Evolutionary conservation across 2,329 filamentous ascomycete species (phyloP).

Genomic region (Sordariomycetes sp.): DNA sequence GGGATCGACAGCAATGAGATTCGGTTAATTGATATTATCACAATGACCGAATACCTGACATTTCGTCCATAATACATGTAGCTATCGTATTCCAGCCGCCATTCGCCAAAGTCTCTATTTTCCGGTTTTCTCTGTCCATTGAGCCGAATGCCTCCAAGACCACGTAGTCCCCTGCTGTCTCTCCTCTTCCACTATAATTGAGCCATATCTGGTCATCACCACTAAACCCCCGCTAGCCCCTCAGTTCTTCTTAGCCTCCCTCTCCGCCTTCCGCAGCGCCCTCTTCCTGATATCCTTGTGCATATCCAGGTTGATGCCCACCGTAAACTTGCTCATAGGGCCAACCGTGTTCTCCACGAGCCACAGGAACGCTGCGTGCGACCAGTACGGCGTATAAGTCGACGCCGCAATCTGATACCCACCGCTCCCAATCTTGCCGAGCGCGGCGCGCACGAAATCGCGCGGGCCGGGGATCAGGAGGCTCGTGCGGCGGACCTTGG

Average conservation of each 20-base stretch:
- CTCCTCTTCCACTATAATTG: too few species aligned
- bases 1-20: neutral
- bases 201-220: neutral
- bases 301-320: constrained; percentile 48
- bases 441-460: constrained; percentile 64
- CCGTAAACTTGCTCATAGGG: constrained; percentile 29
- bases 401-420: constrained; percentile 67
- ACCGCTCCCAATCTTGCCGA: constrained; percentile 72
- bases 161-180: too few species aligned
- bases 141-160: too few species aligned
- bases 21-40: neutral
- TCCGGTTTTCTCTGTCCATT: neutral
- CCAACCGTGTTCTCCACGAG: constrained; percentile 49
- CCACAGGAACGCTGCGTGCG: constrained; percentile 81
- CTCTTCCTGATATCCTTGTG: constrained; percentile 72
- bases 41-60: neutral
- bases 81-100: neutral
- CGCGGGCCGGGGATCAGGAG: constrained; percentile 69
- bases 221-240: neutral
- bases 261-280: constrained; percentile 71
- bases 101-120: neutral
- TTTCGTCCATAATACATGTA: neutral
- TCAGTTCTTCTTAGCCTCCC: constrained; percentile 57
- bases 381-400: constrained; percentile 90
- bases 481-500: constrained; percentile 75